phyloP scores from a whole-genome alignment of 2,329 filamentous ascomycete genomes.

The Fusarium ramigenum region DNA sequence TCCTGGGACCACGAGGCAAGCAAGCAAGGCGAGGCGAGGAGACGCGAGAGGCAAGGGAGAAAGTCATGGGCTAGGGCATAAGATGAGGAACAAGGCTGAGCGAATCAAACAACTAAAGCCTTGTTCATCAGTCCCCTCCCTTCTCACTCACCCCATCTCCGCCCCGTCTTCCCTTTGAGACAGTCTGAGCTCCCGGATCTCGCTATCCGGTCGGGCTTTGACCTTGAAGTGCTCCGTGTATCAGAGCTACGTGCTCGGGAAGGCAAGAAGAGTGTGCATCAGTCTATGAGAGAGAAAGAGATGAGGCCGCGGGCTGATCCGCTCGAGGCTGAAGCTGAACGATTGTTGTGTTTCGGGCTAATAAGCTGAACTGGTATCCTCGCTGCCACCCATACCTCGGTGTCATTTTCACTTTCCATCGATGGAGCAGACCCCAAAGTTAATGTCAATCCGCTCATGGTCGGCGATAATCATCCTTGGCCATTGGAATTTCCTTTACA shows the following conservation, averaged over 20 bases:
- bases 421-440: slow-evolving; percentile 8
- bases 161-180: slow-evolving; percentile 29
- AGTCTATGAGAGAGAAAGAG: not conserved
- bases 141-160: slow-evolving; percentile 30
- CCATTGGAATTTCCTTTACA: slow-evolving; percentile 25
- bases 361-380: slow-evolving; percentile 30
- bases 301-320: slow-evolving; percentile 22
- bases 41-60: slow-evolving; percentile 29
- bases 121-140: slow-evolving; percentile 27
- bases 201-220: slow-evolving; percentile 33
- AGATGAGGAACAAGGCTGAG: slow-evolving; percentile 39
- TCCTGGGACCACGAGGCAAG: slow-evolving; percentile 40
- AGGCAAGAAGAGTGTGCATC: slow-evolving; percentile 3
- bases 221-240: slow-evolving; percentile 24
- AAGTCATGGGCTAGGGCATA: slow-evolving; percentile 17
- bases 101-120: slow-evolving; percentile 36
- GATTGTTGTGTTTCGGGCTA: slow-evolving; percentile 27
- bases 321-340: slow-evolving; percentile 38
- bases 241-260: slow-evolving; percentile 12
- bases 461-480: slow-evolving; percentile 30
- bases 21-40: slow-evolving; percentile 34
- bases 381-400: slow-evolving; percentile 17
- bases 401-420: slow-evolving; percentile 25
- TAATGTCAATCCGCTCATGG: slow-evolving; percentile 25
- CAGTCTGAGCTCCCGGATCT: slow-evolving; percentile 30